Percentiles rank a stretch among this genome's conserved stretches.
Conservation (phyloP, 345 rosid species). For the Clausena lansium region DNA sequence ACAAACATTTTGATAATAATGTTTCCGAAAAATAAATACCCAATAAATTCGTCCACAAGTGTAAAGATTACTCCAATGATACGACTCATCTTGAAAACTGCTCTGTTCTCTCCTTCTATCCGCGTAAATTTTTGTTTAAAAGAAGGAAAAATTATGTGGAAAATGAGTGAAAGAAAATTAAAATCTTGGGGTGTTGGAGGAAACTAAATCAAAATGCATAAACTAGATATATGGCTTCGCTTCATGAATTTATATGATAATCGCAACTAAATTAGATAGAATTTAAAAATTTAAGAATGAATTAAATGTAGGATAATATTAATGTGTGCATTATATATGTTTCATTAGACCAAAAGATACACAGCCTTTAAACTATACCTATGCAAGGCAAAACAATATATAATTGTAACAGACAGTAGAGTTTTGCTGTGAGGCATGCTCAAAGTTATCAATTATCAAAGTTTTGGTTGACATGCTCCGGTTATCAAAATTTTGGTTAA, state of each 20-base stretch:
- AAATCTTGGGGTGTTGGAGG: not conserved
- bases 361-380: too few species aligned
- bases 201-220: not conserved
- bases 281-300: not conserved
- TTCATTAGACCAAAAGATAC: too few species aligned
- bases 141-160: not conserved
- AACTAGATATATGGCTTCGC: not conserved
- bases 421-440: too few species aligned
- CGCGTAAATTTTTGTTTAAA: not conserved
- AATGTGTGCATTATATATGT: too few species aligned
- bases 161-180: too few species aligned
- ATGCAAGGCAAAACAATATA: too few species aligned
- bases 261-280: not conserved
- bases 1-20: too few species aligned
- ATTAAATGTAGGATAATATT: not conserved
- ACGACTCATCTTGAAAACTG: not conserved
- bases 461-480: too few species aligned
- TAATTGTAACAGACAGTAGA: too few species aligned
- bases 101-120: not conserved
- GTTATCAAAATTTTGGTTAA: too few species aligned
- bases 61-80: not conserved
- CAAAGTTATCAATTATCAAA: too few species aligned
- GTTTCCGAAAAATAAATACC: not conserved
- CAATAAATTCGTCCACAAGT: not conserved
- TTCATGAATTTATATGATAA: not conserved